These are phyloP conservation scores for Globisporangium okanoganense DNA, from an alignment of 352 stramenopile genomes.

Conservation along the genomic window DNA sequence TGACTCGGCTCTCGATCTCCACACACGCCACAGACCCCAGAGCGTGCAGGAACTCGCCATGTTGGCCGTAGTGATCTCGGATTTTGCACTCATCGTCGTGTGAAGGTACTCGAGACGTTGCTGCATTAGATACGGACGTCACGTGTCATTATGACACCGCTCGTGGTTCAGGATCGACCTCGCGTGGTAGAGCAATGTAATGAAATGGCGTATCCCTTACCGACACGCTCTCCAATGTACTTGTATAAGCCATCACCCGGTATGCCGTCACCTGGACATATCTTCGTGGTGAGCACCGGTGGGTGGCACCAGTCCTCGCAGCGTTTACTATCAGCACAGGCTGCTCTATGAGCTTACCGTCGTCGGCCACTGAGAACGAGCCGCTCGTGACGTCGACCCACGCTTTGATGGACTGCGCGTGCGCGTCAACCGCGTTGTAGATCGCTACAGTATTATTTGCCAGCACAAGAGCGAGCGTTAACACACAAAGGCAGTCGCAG, in stretches of 20 bases:
- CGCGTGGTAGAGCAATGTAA: no score
- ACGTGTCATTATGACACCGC: no score
- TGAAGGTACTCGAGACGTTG: slow-evolving; percentile 26
- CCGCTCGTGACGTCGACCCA: slow-evolving; percentile 34
- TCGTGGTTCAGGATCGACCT: no score
- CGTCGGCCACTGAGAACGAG: slow-evolving; percentile 63
- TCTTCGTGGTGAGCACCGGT: no score
- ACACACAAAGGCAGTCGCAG: not conserved
- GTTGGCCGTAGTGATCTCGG: slow-evolving; percentile 30
- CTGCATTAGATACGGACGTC: slow-evolving; percentile 15
- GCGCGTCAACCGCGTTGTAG: slow-evolving; percentile 72
- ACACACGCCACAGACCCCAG: slow-evolving; percentile 38
- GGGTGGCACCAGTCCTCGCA: not conserved
- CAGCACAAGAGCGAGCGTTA: not conserved
- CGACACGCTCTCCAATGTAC: slow-evolving; percentile 40
- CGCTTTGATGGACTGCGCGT: slow-evolving; percentile 42
- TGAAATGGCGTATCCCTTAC: slow-evolving; percentile 17
- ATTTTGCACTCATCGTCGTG: not conserved
- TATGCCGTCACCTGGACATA: slow-evolving; percentile 58
- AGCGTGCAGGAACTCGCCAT: slow-evolving; percentile 51
- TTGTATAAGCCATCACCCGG: slow-evolving; percentile 39
- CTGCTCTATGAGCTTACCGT: slow-evolving; percentile 51
- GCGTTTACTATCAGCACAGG: not conserved
- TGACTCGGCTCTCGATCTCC: slow-evolving; percentile 62
- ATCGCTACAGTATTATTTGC: slow-evolving; percentile 47